Evolutionary conservation across 2,329 filamentous ascomycete species (phyloP), one percentile per base, ranked within the genome.

Genomic region (Pseudogymnoascus sp.): DNA sequence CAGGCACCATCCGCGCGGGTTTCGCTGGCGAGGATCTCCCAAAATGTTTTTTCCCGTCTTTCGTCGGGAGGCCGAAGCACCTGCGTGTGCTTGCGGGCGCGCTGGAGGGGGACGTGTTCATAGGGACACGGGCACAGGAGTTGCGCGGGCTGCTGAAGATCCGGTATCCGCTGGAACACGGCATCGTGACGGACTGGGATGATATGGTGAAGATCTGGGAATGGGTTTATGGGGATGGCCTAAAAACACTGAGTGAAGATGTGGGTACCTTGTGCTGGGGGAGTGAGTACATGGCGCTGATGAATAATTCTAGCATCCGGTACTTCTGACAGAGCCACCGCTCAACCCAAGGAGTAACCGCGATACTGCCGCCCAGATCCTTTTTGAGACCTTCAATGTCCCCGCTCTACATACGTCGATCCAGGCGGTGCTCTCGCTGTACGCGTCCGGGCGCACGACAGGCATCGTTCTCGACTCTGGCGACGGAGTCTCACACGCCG

Each of bases 121-220:
- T 99, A 75, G 95, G 95, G 61, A 88, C 93, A 71, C 88, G 91
- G 75, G 85, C 85, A 16, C 93, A 93, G 70, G 93, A 97, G 73
- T 82, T 96, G 72, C 86, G 93, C 72, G 95, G 95, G 2, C 80
- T 99, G 66, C 83, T 99, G 70, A 99, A 97, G 83, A 97, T 99
- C 71, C 84, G 87, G 68, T 97, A 97, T 75, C 95, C 95, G 51
- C 80, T 99, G 63, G 95, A 97, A 79, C 95, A 99, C 75, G 95
- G 95, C 70, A 96, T 99, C 72, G 95, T 99, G 67, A 99, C 95
- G 70, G 92, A 99, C 77, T 99, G 95, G 95, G 95, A 97, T 74
- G 95, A 99, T 74, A 99, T 99, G 95, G 95, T 99, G 81, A 87
- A 91, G 79, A 99, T 99, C 78, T 99, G 95, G 95, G 90, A 96